Base-by-base conservation (phyloP, 169 alveolate genomes). In the Plasmodium vinckei region DNA sequence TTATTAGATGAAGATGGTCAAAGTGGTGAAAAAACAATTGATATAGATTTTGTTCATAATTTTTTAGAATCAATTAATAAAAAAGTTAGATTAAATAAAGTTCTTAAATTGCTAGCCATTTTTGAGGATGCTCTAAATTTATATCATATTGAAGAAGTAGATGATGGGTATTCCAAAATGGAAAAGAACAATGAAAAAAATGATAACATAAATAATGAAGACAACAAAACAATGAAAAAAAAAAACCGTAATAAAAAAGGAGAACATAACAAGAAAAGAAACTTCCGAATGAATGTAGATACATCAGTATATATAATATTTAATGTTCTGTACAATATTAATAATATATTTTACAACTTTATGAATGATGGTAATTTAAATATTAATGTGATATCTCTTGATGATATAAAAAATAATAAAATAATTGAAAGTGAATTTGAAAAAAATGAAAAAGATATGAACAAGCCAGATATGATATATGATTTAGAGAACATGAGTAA, bases 241-340 rank as follows among this genome's bases (percentile, higher is more conserved):
- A 59, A 73, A 73, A 73, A 73, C 23, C 42, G 53, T 17, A 47
- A 42, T 23, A 75, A 67, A 3, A 70, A 70, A 5, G 25, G 19
- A 0, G 57, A 79, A 3, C 46, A 49, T 9, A 59, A 57, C n/a
- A 46, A 63, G 46, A 71, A 72, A 60, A 77, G 0, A 6, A 84
- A 56, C 49, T 84, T 47, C 19, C 12, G 49, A 15, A 84, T 84
- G 91, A 56, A 84, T 49, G 53, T 70, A 7, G 91, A 84, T 21
- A 84, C 91, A 1, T 56, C 87, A 39, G 17, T 84, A 23, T 84
- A 69, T 72, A 53, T 63, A 53, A 47, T 84, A 12, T 84, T 84
- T 49, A 84, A 84, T 13, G 91, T 84, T 15, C 5, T 84, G n/a
- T 44, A 84, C 13, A 84, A 84, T 51, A 33, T 84, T 9, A 73